phyloP scores from a whole-genome alignment of 2,329 filamentous ascomycete genomes.

The Fusarium sp. region DNA sequence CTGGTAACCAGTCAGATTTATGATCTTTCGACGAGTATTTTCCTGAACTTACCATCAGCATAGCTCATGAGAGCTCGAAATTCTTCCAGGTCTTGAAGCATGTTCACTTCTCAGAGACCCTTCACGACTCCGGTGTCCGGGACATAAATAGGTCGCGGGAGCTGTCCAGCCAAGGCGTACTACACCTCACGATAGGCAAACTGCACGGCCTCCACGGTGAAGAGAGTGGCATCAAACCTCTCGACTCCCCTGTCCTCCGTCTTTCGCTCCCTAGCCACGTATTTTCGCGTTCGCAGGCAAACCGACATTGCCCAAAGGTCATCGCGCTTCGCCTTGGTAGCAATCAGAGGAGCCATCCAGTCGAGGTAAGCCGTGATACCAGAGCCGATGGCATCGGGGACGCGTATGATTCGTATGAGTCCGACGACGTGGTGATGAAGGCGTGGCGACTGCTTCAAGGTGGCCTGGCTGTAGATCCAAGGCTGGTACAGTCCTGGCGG shows the following conservation, averaged over 20 bases:
- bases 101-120: neutral
- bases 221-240: slow-evolving; percentile 41
- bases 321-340: slow-evolving; percentile 38
- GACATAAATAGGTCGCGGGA: slow-evolving; percentile 46
- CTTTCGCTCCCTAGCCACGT: slow-evolving; percentile 34
- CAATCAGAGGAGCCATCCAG: slow-evolving; percentile 45
- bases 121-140: slow-evolving; percentile 31
- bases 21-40: neutral
- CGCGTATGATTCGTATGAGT: slow-evolving; percentile 44
- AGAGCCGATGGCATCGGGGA: slow-evolving; percentile 26
- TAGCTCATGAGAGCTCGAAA: neutral
- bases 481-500: slow-evolving; percentile 17
- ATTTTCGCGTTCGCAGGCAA: slow-evolving; percentile 43
- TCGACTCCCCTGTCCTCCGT: slow-evolving; percentile 17
- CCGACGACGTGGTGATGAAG: slow-evolving; percentile 46
- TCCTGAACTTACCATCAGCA: neutral
- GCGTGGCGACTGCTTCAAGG: slow-evolving; percentile 42
- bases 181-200: slow-evolving; percentile 47
- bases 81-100: neutral
- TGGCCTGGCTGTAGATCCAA: slow-evolving; percentile 32
- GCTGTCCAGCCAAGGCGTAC: slow-evolving; percentile 44
- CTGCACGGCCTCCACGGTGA: slow-evolving; percentile 44
- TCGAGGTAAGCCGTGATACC: slow-evolving; percentile 47
- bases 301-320: slow-evolving; percentile 47
- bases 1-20: slow-evolving; percentile 1